Conservation (phyloP, 768 basidiomycete species). For the Termitomyces eurrhizus region DNA sequence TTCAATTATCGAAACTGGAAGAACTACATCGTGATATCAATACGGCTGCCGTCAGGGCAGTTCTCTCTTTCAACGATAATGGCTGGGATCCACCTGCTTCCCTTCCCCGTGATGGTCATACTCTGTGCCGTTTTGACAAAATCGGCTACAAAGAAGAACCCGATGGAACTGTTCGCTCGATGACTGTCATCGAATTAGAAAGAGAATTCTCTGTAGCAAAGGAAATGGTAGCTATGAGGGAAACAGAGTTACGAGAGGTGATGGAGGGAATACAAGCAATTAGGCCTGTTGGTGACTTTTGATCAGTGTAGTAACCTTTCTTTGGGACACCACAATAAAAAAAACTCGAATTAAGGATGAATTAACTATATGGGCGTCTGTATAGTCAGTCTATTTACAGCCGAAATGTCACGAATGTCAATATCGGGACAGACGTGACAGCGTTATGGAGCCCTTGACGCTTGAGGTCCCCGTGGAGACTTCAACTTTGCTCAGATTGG, state of each 20-base stretch:
- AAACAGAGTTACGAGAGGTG: slow-evolving; percentile 68
- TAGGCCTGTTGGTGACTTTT: slow-evolving; percentile 36
- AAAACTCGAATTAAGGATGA: too few species aligned
- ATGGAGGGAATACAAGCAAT: slow-evolving; percentile 66
- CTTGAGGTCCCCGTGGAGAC: too few species aligned
- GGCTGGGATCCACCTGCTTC: slow-evolving; percentile 76
- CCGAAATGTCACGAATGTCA: too few species aligned
- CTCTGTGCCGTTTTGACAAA: slow-evolving; percentile 62
- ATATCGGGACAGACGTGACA: too few species aligned
- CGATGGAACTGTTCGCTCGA: slow-evolving; percentile 39
- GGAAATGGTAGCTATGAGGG: slow-evolving; percentile 67
- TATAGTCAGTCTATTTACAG: too few species aligned
- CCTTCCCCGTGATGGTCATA: slow-evolving; percentile 67
- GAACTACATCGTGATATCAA: slow-evolving; percentile 90
- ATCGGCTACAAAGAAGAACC: slow-evolving; percentile 52
- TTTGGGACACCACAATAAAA: too few species aligned
- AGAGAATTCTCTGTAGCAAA: slow-evolving; percentile 67
- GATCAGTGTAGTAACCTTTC: background rate
- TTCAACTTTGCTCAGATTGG: too few species aligned
- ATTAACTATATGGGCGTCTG: too few species aligned
- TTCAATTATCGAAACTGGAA: slow-evolving; percentile 83
- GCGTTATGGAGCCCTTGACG: too few species aligned
- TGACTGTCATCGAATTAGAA: slow-evolving; percentile 73
- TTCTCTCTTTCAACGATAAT: slow-evolving; percentile 79
- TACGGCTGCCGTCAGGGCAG: slow-evolving; percentile 78